Evolutionary conservation across 768 basidiomycete genomes (phyloP).

Genomic region (Vishniacozyma victoriae): DNA sequence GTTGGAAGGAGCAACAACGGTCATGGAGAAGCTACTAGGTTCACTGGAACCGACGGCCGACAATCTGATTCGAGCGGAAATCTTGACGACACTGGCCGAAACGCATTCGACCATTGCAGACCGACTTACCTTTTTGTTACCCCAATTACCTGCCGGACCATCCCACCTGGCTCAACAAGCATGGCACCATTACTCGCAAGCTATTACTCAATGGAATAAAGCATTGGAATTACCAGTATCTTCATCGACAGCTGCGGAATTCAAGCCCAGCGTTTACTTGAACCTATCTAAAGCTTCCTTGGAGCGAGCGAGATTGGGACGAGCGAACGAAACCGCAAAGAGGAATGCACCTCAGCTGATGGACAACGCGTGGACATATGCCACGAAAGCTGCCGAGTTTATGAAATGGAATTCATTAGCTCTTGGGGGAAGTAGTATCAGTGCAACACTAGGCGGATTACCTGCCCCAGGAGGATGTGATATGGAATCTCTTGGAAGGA

Average conservation of each 20-base stretch:
- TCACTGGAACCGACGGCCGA: constrained; percentile 35
- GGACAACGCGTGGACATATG: constrained; percentile 40
- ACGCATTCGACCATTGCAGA: constrained; percentile 26
- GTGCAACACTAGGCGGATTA: background rate
- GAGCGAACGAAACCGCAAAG: constrained; percentile 30
- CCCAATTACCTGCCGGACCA: constrained; percentile 25
- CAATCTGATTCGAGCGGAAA: constrained; percentile 23
- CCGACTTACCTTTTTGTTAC: constrained; percentile 18
- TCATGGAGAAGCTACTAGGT: constrained; percentile 16
- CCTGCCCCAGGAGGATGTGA: constrained; percentile 40
- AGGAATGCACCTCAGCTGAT: constrained; percentile 28
- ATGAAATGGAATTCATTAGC: constrained; percentile 13
- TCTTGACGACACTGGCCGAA: constrained; percentile 29
- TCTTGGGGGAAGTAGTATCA: constrained; percentile 6
- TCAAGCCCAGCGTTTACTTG: constrained; percentile 26
- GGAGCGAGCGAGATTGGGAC: constrained; percentile 16
- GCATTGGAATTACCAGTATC: constrained; percentile 28
- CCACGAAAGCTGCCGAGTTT: constrained; percentile 22
- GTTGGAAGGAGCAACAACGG: constrained; percentile 28
- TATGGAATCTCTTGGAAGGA: constrained; percentile 25
- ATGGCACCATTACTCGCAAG: constrained; percentile 31
- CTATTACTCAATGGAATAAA: constrained; percentile 17
- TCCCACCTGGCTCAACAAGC: constrained; percentile 29
- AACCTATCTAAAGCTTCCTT: constrained; percentile 23
- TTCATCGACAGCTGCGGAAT: constrained; percentile 22